Base-by-base conservation (phyloP, 257 asterid genomes). In the Solanum pimpinellifolium region DNA sequence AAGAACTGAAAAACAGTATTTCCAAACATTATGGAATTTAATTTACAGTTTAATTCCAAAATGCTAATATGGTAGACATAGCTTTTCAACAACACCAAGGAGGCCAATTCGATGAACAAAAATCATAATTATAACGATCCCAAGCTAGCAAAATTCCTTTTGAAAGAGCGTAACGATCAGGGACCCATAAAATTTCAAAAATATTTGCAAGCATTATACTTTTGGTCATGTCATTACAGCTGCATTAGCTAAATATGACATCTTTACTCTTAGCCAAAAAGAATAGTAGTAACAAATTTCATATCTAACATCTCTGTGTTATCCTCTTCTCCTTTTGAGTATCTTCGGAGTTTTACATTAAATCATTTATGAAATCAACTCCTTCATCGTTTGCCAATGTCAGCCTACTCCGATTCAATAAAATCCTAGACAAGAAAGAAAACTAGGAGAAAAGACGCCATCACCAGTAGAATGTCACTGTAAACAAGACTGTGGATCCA, bases 31-130 rank as follows among this genome's bases (percentile, higher is more conserved):
- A 20, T 49, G 65, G 65, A 20, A 20, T 56, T 56, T 56, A 56
- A 56, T 0, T 0, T 56, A 7, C 25, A 18, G 0, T 7, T 7
- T 56, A 56, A 20, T 56, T 1, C 65, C 65, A 56, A 56, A 56
- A 20, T 56, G 66, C 66, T 59, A 59, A 20, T 59, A 56, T 0
- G 65, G 65, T 0, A 56, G 1, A 20, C 65, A 56, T 13, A 7
- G 2, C 0, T 52, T 52, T 52, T 18, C 20, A 52, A 56, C 65
- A 7, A 18, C n/a, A 18, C 0, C 65, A 56, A 56, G 11, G 62
- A 52, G 5, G 65, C 6, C 7, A 70, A 29, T 0, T 31, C 41
- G 11, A 9, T 70, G 75, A 69, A 33, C 75, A 70, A 69, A n/a
- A 1, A 8, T 69, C 76, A 1, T 68, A 29, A 68, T 8, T 14